Percentiles rank a stretch among this genome's conserved stretches.
Evolutionary conservation across 164 flowering plant species (phyloP).

Genomic region (Amborella trichopoda): DNA sequence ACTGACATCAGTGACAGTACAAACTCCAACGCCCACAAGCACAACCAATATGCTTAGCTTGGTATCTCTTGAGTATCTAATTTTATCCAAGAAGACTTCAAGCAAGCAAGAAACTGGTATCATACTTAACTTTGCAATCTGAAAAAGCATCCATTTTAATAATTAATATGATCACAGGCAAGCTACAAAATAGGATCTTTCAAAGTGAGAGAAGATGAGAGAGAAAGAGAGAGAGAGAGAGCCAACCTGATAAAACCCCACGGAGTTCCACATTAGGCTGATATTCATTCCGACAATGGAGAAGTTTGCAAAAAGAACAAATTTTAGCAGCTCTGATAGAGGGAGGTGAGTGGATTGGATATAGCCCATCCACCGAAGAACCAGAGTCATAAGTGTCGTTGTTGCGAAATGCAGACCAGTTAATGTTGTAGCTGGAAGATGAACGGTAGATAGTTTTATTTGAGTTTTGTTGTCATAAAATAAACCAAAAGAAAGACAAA

Average conservation of each 20-base stretch:
- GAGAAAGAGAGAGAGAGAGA: neutral
- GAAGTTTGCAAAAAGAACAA: conserved; percentile 72
- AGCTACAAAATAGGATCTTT: neutral
- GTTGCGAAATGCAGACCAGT: conserved; percentile 88
- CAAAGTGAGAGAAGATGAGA: neutral
- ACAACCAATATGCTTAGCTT: conserved; percentile 72
- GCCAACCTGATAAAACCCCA: conserved; percentile 83
- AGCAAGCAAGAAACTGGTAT: conserved; percentile 26
- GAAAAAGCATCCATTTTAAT: conserved; percentile 1
- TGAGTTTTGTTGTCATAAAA: too few relatives aligned
- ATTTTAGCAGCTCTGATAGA: conserved; percentile 53
- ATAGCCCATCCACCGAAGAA: conserved; percentile 68
- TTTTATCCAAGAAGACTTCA: conserved; percentile 22
- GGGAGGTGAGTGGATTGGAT: conserved; percentile 74
- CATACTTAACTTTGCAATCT: conserved; percentile 95
- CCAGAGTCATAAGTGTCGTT: conserved; percentile 60
- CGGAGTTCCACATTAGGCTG: conserved; percentile 91
- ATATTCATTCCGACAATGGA: conserved; percentile 95
- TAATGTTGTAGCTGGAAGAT: conserved; percentile 74
- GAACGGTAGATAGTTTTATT: neutral
- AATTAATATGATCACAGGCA: neutral
- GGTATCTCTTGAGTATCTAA: conserved; percentile 77
- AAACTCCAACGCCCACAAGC: conserved; percentile 82
- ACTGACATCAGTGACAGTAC: conserved; percentile 89
- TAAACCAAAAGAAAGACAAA: too few relatives aligned